These are phyloP conservation scores for Telfairia occidentalis DNA, from an alignment of 331 rosid species.

Conservation along the genomic window DNA sequence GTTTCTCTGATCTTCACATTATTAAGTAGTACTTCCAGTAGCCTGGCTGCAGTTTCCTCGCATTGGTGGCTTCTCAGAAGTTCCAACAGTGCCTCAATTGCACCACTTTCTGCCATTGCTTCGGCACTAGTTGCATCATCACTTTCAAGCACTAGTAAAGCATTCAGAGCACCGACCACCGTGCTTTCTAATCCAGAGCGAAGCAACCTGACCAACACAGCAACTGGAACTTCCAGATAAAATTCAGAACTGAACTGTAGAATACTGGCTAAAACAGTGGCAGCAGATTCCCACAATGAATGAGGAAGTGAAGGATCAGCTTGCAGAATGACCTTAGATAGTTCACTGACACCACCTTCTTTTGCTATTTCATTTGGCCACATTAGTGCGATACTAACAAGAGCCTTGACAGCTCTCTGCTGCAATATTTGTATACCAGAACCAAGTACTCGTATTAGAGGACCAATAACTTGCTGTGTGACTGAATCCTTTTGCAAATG, in stretches of 20 bases:
- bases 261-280: slow-evolving; percentile 78
- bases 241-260: slow-evolving; percentile 95
- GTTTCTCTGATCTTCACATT: slow-evolving; percentile 93
- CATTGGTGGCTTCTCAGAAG: slow-evolving; percentile 92
- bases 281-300: slow-evolving; percentile 95
- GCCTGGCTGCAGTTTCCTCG: slow-evolving; percentile 92
- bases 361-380: slow-evolving; percentile 98
- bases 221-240: slow-evolving; percentile 92
- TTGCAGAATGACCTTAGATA: slow-evolving; percentile 85
- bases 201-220: slow-evolving; percentile 90
- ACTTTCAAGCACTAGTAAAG: slow-evolving; percentile 86
- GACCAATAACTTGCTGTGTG: slow-evolving; percentile 82
- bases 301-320: slow-evolving; percentile 93
- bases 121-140: slow-evolving; percentile 92
- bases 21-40: slow-evolving; percentile 82
- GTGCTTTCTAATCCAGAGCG: slow-evolving; percentile 89
- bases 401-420: slow-evolving; percentile 97
- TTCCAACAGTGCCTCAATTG: slow-evolving; percentile 94
- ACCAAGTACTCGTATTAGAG: slow-evolving; percentile 77
- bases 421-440: slow-evolving; percentile 87
- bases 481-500: slow-evolving; percentile 81
- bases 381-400: slow-evolving; percentile 72
- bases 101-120: slow-evolving; percentile 99
- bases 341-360: slow-evolving; percentile 83
- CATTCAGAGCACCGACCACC: slow-evolving; percentile 79